phyloP scores from a whole-genome alignment of 129 eudicot species.

The Flaveria linearis region DNA sequence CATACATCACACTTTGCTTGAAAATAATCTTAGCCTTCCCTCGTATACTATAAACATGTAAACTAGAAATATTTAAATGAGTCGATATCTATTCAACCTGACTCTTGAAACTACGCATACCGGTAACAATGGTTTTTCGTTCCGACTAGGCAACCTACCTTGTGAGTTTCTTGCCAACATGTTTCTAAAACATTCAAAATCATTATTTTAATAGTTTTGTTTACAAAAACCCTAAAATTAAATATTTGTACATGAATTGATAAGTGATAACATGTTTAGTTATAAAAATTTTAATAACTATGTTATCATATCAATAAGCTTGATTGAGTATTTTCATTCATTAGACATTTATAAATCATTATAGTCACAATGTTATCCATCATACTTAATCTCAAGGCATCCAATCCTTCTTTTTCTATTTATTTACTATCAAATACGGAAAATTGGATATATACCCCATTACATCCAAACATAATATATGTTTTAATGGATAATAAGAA shows the following conservation, averaged over 20 bases:
- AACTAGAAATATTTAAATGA: too few species aligned
- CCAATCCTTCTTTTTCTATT: constrained; percentile 14
- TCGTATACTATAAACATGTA: too few species aligned
- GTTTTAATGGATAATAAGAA: constrained; percentile 17
- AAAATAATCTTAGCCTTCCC: too few species aligned
- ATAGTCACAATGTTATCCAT: constrained; percentile 3
- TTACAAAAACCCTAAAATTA: background rate
- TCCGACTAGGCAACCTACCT: too few species aligned
- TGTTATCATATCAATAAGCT: background rate
- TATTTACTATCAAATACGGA: background rate
- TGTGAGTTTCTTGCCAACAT: too few species aligned
- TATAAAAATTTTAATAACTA: background rate
- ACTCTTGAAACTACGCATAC: too few species aligned
- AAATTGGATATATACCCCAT: constrained; percentile 30
- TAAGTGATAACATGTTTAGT: background rate
- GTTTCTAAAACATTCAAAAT: too few species aligned
- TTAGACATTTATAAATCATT: background rate
- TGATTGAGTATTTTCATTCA: constrained; percentile 23
- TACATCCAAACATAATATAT: constrained; percentile 1
- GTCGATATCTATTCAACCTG: too few species aligned
- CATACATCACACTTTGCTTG: too few species aligned
- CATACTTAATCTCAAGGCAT: constrained; percentile 25
- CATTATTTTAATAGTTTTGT: background rate
- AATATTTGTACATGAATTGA: background rate
- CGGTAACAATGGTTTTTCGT: too few species aligned